A percentile compares a stretch with the other conserved stretches of the same genome.
Evolutionary conservation across 768 basidiomycete species (phyloP).

Genomic region (Serendipita vermifera): DNA sequence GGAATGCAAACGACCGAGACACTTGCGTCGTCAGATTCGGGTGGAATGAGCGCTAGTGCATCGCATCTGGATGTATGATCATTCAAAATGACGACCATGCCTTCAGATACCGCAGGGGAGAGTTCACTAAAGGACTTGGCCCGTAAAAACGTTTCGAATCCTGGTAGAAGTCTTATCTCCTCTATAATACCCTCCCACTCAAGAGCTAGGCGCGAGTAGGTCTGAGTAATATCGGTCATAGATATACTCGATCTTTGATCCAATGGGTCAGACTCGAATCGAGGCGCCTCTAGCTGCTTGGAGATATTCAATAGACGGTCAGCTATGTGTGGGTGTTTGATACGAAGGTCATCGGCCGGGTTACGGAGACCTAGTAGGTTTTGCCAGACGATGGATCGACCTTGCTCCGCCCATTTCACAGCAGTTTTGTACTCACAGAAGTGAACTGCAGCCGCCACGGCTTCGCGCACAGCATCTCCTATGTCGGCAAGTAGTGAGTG

Average conservation of each 20-base stretch:
- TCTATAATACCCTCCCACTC: too few relatives aligned
- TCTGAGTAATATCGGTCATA: too few relatives aligned
- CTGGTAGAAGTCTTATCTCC: constrained; percentile 14
- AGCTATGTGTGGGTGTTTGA: constrained; percentile 10
- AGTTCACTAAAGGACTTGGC: constrained; percentile 15
- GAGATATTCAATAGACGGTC: too few relatives aligned
- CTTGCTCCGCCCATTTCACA: constrained; percentile 22
- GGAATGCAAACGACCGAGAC: background rate
- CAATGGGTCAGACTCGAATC: too few relatives aligned
- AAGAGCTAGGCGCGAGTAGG: too few relatives aligned
- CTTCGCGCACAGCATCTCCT: too few relatives aligned
- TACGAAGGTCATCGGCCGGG: constrained; percentile 18
- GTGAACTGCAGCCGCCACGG: too few relatives aligned
- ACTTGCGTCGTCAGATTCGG: too few relatives aligned
- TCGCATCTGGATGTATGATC: constrained; percentile 14
- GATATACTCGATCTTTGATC: too few relatives aligned
- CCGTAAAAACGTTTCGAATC: constrained; percentile 16
- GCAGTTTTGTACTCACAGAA: constrained; percentile 13
- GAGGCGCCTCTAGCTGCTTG: too few relatives aligned
- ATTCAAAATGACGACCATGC: constrained; percentile 17
- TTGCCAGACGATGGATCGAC: constrained; percentile 21
- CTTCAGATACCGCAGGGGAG: constrained; percentile 13
- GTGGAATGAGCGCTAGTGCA: constrained; percentile 15
- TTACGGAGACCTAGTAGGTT: constrained; percentile 20
- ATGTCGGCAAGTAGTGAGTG: too few relatives aligned